Evolutionary conservation across 306 rosid species (phyloP).

Genomic region (Cicer chorassanicum): DNA sequence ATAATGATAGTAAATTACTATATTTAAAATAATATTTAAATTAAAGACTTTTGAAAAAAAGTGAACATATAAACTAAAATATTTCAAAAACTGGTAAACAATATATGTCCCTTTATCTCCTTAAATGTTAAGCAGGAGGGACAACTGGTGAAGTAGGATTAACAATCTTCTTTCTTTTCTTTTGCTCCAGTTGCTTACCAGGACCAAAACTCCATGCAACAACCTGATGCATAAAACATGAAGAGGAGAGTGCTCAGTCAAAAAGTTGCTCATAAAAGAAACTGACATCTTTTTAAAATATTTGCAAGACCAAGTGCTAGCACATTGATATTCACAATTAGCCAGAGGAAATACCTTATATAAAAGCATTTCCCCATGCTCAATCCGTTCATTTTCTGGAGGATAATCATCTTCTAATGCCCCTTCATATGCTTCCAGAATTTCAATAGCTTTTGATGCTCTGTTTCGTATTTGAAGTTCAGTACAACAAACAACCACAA

Average conservation of each 20-base stretch:
- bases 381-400: conserved; percentile 88
- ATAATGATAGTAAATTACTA: no score
- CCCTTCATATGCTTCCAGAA: conserved; percentile 97
- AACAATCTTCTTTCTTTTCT: neutral
- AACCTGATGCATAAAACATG: neutral
- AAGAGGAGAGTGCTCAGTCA: neutral
- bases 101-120: no score
- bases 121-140: neutral
- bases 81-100: no score
- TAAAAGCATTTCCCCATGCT: conserved; percentile 95
- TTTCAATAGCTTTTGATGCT: conserved; percentile 86
- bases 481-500: conserved; percentile 18
- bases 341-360: conserved; percentile 68
- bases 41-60: no score
- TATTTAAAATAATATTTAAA: no score
- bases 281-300: neutral
- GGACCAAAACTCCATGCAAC: neutral
- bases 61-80: no score
- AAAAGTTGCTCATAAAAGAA: neutral
- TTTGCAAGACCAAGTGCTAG: neutral
- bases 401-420: conserved; percentile 94
- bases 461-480: conserved; percentile 52
- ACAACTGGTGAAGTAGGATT: neutral
- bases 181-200: neutral
- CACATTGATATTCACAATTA: neutral